Percentiles rank a stretch among this genome's conserved stretches.
phyloP scores from a whole-genome alignment of 139 green algal genomes.

The Chloropicon primus region DNA sequence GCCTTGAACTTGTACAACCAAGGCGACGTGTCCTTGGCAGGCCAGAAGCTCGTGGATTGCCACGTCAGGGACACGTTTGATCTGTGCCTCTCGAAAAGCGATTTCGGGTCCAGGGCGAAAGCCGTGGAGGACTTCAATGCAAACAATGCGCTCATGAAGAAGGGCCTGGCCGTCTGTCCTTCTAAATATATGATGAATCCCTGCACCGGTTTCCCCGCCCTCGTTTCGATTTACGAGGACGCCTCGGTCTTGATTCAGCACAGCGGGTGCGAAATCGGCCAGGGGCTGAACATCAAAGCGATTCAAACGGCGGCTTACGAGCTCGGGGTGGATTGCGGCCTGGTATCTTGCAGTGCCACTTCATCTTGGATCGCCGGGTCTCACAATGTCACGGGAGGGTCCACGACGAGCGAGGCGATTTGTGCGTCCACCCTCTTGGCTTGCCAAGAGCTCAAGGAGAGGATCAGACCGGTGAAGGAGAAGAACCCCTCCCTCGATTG shows the following conservation, averaged over 20 bases:
- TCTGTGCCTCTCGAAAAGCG: background rate
- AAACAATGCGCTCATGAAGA: background rate
- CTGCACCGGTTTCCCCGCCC: background rate
- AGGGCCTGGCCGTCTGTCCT: background rate
- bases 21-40: constrained; percentile 3
- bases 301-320: constrained; percentile 1
- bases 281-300: constrained; percentile 14
- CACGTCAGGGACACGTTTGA: background rate
- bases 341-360: background rate
- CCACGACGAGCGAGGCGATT: background rate
- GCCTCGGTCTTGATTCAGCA: constrained; percentile 4
- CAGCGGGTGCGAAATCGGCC: constrained; percentile 6
- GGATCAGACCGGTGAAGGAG: background rate
- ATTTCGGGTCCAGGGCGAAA: background rate
- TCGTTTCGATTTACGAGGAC: constrained; percentile 9
- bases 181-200: background rate
- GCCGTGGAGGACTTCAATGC: background rate
- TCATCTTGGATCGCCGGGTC: background rate
- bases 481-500: background rate
- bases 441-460: background rate
- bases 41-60: constrained; percentile 9
- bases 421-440: background rate
- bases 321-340: background rate
- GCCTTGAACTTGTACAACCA: constrained; percentile 13
- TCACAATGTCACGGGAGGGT: background rate